Base-by-base conservation (phyloP, 2,329 filamentous ascomycete species). In the Lasiodiplodia sp. region DNA sequence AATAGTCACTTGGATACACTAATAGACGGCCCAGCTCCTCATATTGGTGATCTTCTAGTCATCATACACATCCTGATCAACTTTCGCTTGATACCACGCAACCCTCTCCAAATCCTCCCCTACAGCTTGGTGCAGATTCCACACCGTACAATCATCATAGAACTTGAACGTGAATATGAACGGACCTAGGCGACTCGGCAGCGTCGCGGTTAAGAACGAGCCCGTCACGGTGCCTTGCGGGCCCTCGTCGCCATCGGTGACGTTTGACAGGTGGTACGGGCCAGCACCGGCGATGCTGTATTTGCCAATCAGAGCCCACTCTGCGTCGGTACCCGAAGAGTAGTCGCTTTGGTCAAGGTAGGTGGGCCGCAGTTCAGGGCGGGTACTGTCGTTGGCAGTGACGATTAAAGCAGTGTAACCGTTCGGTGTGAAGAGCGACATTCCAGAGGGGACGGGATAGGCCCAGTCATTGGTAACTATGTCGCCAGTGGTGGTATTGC, bases 401-500 rank as follows among this genome's bases (percentile, higher is more conserved):
- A 38, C 60, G 47, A 64, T 18, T 6, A 64, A 47, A 11, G 60
- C 60, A 11, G 28, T 38, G 47, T 52, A 64, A n/a, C 60, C 60
- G 31, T 64, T 64, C n/a, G 60, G 60, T n/a, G 60, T 64, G 47
- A 52, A 64, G 47, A 64, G 47, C 0, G 31, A 38, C 60, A 64
- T 64, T 47, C 60, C 60, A 11, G 60, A 64, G 4, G 60, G 60
- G 44, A 52, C 60, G 28, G 60, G 60, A 47, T 64, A 64, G 28
- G 31, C 60, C 60, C 60, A 64, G 28, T 64, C 60, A 31, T 8
- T 21, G n/a, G 60, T 47, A 44, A 64, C 25, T 2, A 64, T 31
- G 60, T 51, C 60, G n/a, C 60, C 60, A n/a, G 60, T 64, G 10
- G 60, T 38, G 31, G 60, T 64, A 47, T 64, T 64, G n/a, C 60